Base-by-base conservation (phyloP, 257 asterid genomes). In the Datura wrightii region DNA sequence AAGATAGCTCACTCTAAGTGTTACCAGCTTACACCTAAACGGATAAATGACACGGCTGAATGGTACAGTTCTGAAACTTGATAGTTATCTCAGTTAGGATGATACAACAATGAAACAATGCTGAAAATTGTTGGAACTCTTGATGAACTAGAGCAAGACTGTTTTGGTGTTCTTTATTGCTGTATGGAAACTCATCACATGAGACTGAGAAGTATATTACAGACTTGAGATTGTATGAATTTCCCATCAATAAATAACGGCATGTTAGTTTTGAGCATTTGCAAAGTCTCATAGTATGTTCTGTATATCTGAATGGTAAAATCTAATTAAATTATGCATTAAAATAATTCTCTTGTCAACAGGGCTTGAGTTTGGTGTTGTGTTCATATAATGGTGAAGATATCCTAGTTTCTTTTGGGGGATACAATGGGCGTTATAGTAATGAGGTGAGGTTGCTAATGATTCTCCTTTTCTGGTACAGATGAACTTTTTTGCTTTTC, bases 371-470 rank as follows among this genome's bases (percentile, higher is more conserved):
- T 89, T 89, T 97, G 92, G 96, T 94, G 83, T 89, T 95, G 86
- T 92, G 98, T 71, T 93, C 98, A 53, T 91, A 81, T 60, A 88
- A 86, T 44, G 95, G 97, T 62, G 98, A 97, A 91, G 99, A 94
- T 87, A 87, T 94, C 89, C 92, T 96, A 83, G 99, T 96, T 86
- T 91, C 97, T 34, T 96, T 96, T 90, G 99, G 98, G 80, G 99
- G 99, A 88, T 96, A 96, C 84, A 96, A 96, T 86, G 99, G 99
- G 89, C 92, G 91, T 87, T 97, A 95, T 94, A 97, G 87, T 94
- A 97, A 97, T 87, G 99, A 97, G 98, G 98, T 94, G 85, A 18
- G 90, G 80, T 59, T 69, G 65, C 82, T 76, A 44, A 78, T 80
- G 84, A 83, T 79, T 66, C 81, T 84, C 72, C 79, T 79, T 36